Evolutionary conservation across 495 filamentous ascomycete genomes (phyloP).

Genomic region (Pseudoneurospora amorphoporcata): DNA sequence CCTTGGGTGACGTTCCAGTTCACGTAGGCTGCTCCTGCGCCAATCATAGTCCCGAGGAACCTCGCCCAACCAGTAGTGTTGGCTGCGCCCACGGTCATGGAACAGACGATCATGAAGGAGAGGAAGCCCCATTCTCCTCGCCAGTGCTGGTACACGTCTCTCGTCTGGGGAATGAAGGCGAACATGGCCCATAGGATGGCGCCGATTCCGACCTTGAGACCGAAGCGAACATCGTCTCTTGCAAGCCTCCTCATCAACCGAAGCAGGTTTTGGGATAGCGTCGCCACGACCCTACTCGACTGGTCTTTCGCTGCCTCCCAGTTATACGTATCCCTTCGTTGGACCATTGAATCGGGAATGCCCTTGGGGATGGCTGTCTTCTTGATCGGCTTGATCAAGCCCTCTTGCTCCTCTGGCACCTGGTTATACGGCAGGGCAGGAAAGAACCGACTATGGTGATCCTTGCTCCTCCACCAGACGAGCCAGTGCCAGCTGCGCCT

Average conservation of each 20-base stretch:
- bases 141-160: conserved; percentile 78
- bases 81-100: conserved; percentile 91
- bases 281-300: conserved; percentile 24
- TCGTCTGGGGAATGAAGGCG: conserved; percentile 67
- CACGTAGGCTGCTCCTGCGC: conserved; percentile 61
- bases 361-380: conserved; percentile 37
- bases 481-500: conserved; percentile 78
- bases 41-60: conserved; percentile 80
- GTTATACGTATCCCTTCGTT: conserved; percentile 29
- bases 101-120: conserved; percentile 96
- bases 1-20: conserved; percentile 67
- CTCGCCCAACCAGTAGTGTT: conserved; percentile 84
- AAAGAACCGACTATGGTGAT: conserved; percentile 13
- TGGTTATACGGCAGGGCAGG: conserved; percentile 40
- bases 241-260: conserved; percentile 31
- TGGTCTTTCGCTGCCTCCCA: conserved; percentile 30
- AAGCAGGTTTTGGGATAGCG: conserved; percentile 28
- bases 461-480: conserved; percentile 55
- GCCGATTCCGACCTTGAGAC: conserved; percentile 84
- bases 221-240: conserved; percentile 54
- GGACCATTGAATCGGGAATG: conserved; percentile 34
- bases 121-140: conserved; percentile 93
- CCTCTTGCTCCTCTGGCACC: conserved; percentile 34
- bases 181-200: conserved; percentile 79
- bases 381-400: conserved; percentile 31